Conservation (phyloP, 2,329 filamentous ascomycete species). For the Talaromyces sp. region DNA sequence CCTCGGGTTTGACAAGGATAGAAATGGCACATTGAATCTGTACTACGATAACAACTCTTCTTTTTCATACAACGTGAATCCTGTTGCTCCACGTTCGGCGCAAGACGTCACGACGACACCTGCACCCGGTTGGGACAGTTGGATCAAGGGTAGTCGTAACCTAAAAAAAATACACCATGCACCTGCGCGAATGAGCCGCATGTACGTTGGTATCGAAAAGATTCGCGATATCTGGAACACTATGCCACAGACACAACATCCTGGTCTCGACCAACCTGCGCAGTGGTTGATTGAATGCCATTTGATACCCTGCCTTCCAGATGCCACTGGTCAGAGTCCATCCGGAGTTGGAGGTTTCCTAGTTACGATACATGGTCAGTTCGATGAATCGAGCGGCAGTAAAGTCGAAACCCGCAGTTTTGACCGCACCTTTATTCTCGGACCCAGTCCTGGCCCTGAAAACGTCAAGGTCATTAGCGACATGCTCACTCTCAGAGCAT, state of each 20-base stretch:
- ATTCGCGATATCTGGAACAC: slow-evolving; percentile 67
- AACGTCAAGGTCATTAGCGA: slow-evolving; percentile 76
- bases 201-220: slow-evolving; percentile 60
- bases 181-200: slow-evolving; percentile 60
- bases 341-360: slow-evolving; percentile 73
- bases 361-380: slow-evolving; percentile 77
- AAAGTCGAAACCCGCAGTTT: slow-evolving; percentile 68
- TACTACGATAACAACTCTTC: slow-evolving; percentile 74
- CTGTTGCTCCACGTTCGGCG: slow-evolving; percentile 50
- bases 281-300: slow-evolving; percentile 84
- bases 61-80: slow-evolving; percentile 73
- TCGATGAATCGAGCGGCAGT: slow-evolving; percentile 65
- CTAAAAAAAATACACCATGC: slow-evolving; percentile 64
- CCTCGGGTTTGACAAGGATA: slow-evolving; percentile 67
- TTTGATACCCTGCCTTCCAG: slow-evolving; percentile 65
- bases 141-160: slow-evolving; percentile 75
- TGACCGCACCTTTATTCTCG: slow-evolving; percentile 74
- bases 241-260: slow-evolving; percentile 71
- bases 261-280: slow-evolving; percentile 60
- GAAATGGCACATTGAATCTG: slow-evolving; percentile 57
- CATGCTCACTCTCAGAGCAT: slow-evolving; percentile 69
- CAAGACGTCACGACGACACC: slow-evolving; percentile 41
- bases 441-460: slow-evolving; percentile 64
- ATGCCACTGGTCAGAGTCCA: slow-evolving; percentile 60
- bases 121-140: slow-evolving; percentile 60